A percentile compares a stretch with the other conserved stretches of the same genome.
Conservation (phyloP, 208 protist genomes). For the Herpetomonas tarakana region DNA sequence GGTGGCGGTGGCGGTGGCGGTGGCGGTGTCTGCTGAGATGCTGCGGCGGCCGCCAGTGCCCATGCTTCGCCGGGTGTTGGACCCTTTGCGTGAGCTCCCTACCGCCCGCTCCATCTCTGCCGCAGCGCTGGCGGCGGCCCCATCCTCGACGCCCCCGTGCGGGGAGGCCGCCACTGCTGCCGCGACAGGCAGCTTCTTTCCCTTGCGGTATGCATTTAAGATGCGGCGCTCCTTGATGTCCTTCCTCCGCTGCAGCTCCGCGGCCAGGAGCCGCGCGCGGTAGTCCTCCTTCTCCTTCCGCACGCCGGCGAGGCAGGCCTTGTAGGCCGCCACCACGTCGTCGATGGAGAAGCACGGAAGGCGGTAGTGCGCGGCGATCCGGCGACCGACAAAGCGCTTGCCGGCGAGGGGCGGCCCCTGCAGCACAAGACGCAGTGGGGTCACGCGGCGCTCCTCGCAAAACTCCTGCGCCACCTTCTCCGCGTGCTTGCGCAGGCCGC, state of each 20-base stretch:
- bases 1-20: neutral
- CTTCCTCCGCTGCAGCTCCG: slow-evolving; percentile 42
- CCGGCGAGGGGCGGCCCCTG: slow-evolving; percentile 89
- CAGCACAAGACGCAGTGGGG: slow-evolving; percentile 78
- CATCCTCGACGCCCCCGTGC: neutral
- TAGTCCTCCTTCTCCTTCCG: slow-evolving; percentile 25
- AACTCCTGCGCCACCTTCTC: slow-evolving; percentile 78
- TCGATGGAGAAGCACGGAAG: slow-evolving; percentile 66
- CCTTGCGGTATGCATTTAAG: slow-evolving; percentile 16
- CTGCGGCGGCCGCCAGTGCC: neutral
- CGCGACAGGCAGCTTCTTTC: neutral
- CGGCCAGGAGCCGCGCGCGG: slow-evolving; percentile 18
- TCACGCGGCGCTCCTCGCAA: slow-evolving; percentile 48
- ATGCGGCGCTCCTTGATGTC: slow-evolving; percentile 61
- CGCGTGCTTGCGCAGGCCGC: slow-evolving; percentile 71
- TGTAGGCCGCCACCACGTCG: slow-evolving; percentile 69
- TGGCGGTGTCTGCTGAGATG: neutral
- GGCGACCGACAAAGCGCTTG: slow-evolving; percentile 68
- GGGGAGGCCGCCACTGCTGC: too few relatives aligned
- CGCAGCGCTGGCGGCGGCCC: neutral
- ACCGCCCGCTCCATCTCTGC: too few relatives aligned
- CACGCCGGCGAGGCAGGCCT: slow-evolving; percentile 29
- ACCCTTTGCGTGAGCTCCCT: neutral
- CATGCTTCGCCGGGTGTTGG: neutral
- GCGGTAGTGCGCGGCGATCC: slow-evolving; percentile 71